A percentile compares a stretch with the other conserved stretches of the same genome.
Conservation (phyloP, 2,329 filamentous ascomycete genomes). For the Xylaria hypoxylon region DNA sequence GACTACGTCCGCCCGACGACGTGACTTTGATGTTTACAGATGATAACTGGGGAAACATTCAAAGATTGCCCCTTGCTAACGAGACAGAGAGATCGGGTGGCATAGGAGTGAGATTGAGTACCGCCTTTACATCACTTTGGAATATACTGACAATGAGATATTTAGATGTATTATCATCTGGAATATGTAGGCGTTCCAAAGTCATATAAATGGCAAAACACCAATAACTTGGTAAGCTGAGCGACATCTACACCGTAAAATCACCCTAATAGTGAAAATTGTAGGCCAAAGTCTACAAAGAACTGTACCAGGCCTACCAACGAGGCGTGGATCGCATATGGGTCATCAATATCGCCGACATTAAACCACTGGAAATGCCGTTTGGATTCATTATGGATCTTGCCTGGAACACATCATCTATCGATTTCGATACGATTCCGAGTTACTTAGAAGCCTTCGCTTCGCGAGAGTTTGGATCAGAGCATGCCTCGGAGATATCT, state of each 20-base stretch:
- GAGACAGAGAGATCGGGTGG: slow-evolving; percentile 71
- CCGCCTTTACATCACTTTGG: neutral
- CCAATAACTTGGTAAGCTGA: slow-evolving; percentile 67
- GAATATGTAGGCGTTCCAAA: slow-evolving; percentile 64
- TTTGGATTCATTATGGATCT: slow-evolving; percentile 50
- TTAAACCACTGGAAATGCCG: slow-evolving; percentile 65
- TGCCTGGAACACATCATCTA: slow-evolving; percentile 65
- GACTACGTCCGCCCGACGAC: slow-evolving; percentile 65
- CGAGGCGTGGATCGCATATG: slow-evolving; percentile 70
- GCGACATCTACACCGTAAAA: too few species aligned
- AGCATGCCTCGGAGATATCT: slow-evolving; percentile 60
- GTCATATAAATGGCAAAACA: slow-evolving; percentile 72
- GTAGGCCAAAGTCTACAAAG: slow-evolving; percentile 43
- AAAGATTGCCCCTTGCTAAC: slow-evolving; percentile 68
- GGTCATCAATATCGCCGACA: slow-evolving; percentile 75
- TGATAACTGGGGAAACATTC: slow-evolving; percentile 76
- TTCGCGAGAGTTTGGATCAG: slow-evolving; percentile 61
- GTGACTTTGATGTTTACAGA: slow-evolving; percentile 77
- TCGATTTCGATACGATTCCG: slow-evolving; percentile 55
- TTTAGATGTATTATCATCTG: slow-evolving; percentile 66
- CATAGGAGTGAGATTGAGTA: slow-evolving; percentile 63
- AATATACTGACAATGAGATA: neutral
- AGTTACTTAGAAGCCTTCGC: slow-evolving; percentile 61
- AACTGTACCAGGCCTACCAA: slow-evolving; percentile 70
- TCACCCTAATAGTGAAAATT: neutral